Base-by-base conservation (phyloP, 2,329 filamentous ascomycete species). In the Colletotrichum cuscutae region DNA sequence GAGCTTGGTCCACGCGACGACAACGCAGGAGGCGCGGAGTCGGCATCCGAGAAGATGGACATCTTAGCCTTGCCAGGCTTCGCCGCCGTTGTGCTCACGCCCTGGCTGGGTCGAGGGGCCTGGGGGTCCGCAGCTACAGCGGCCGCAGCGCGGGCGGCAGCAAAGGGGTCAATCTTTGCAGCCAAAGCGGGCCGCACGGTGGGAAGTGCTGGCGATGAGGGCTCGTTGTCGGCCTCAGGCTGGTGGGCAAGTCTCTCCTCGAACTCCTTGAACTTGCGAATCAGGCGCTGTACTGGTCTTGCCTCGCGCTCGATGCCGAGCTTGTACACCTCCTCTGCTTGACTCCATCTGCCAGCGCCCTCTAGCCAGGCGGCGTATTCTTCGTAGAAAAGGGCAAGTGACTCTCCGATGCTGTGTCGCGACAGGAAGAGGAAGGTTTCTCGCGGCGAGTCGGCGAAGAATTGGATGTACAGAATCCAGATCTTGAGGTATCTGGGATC, bases 351-450 rank as follows among this genome's bases (percentile, higher is more conserved):
- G 15, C 91, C 93, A 7, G 92, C 93, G 46, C 90, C 88, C 84
- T 99, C 97, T 7, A 99, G 86, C 94, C 95, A 98, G 1, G 91
- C 93, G 1, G 97, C 95, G 80, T 97, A 99, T 79, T 98, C 97
- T 81, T 99, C 97, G 82, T 99, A 99, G 82, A 95, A 99, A 4
- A 98, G 86, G 1, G 97, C 97, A 3, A 99, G 88, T 0, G 88
- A 87, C 79, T 98, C 95, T 73, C 96, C 97, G 73, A 99, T 94
- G 75, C 88, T 89, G 80, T 99, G 95, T 63, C 95, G 93, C 13
- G 96, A 93, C 46, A 99, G 88, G 80, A 97, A 99, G 59, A 97
- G 91, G 80, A 95, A 99, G 0, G 94, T 95, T 83, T 99, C 97
- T 65, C 96, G 92, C 2, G 96, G 95, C n/a, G 94, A 88, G 80